phyloP scores from a whole-genome alignment of 768 basidiomycete species.

The Leucocoprinus birnbaumii region DNA sequence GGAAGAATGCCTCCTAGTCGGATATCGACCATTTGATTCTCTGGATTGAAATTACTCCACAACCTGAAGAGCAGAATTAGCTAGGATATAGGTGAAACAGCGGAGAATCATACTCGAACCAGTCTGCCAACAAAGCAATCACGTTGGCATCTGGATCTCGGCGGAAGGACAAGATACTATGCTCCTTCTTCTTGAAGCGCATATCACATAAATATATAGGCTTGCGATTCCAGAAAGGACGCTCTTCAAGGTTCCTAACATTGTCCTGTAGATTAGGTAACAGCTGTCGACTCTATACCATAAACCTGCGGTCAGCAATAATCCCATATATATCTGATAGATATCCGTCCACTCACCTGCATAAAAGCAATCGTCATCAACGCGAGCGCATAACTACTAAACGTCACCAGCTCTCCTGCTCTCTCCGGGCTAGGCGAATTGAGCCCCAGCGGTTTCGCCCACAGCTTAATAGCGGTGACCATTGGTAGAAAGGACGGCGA shows the following conservation, averaged over 20 bases:
- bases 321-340: neutral
- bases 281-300: conserved; percentile 33
- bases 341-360: conserved; percentile 37
- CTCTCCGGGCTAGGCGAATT: conserved; percentile 36
- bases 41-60: conserved; percentile 41
- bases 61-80: conserved; percentile 29
- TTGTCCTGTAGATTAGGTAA: conserved; percentile 54
- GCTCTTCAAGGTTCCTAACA: conserved; percentile 14
- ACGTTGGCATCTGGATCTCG: neutral
- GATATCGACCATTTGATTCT: conserved; percentile 29
- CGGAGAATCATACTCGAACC: conserved; percentile 40
- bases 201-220: conserved; percentile 3
- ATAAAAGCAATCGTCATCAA: conserved; percentile 61
- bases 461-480: conserved; percentile 49
- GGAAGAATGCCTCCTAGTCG: conserved; percentile 37
- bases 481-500: conserved; percentile 42
- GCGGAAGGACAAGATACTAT: neutral
- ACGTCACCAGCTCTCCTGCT: conserved; percentile 27
- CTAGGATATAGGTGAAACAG: conserved; percentile 2
- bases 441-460: conserved; percentile 53
- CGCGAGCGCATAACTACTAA: conserved; percentile 61
- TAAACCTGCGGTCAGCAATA: neutral
- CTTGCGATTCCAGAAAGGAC: conserved; percentile 9
- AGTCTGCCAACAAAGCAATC: conserved; percentile 26
- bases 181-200: conserved; percentile 1